Base-by-base conservation (phyloP, 208 protist genomes). In the Crithidia brevicula region DNA sequence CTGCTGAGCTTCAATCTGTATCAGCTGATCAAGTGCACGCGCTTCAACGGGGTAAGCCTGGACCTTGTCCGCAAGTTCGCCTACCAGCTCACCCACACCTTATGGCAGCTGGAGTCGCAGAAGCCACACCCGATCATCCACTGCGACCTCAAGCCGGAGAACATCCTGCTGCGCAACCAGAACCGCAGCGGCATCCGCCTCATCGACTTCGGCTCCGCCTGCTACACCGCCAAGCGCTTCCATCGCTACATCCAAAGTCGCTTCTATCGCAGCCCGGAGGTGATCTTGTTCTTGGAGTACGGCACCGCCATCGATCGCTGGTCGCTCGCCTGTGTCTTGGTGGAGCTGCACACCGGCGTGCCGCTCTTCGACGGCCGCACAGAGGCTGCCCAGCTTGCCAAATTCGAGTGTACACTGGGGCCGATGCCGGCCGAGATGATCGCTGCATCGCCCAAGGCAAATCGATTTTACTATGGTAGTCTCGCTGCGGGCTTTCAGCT, bases 131-230 rank as follows among this genome's bases (percentile, higher is more conserved):
- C 96, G 27, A 95, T 99, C 47, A 98, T 99, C 66, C 98, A 99
- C 72, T 99, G 98, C 61, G 98, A 99, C 76, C 74, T 99, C n/a
- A 99, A 99, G 72, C 95, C 95, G 4, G 96, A 98, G 60, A 98
- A 98, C 68, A 94, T 98, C 33, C 68, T 98, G 20, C 79, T 98
- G 38, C 74, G 77, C 53, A 85, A 94, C 53, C 86, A 88, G 15
- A 93, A 96, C 59, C 82, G 95, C 38, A 97, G 81, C 34, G 93
- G 87, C 20, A 98, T 99, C 56, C 87, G 86, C 27, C 82, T 97
- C 16, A 99, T 99, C 54, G 99, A 99, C 76, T 99, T 99, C 79
- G 99, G 99, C 47, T 97, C 86, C 20, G 93, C 97, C 11, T 99
- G 98, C 80, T 97, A 97, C 73, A 62, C 67, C 23, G 97, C 54